phyloP scores from a whole-genome alignment of 345 rosid genomes.

The Citrus australasica region DNA sequence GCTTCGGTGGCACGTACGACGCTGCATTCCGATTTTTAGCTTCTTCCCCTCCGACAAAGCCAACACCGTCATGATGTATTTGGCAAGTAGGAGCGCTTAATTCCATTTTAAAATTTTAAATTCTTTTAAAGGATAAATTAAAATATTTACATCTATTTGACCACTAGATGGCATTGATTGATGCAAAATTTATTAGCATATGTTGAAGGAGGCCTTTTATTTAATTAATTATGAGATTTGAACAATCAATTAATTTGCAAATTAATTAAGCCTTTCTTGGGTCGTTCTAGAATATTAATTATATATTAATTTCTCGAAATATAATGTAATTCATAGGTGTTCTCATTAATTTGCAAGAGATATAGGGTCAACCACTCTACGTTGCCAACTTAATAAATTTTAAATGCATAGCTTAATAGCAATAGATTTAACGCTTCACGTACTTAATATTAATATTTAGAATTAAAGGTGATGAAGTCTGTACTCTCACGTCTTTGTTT shows the following conservation, averaged over 20 bases:
- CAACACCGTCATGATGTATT: constrained; percentile 13
- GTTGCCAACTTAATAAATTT: too few species aligned
- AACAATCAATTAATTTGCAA: neutral
- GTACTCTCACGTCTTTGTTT: too few species aligned
- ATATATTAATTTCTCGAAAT: neutral
- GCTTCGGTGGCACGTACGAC: constrained; percentile 14
- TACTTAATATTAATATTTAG: too few species aligned
- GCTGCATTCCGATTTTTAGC: neutral
- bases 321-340: neutral
- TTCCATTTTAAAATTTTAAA: neutral
- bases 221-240: neutral
- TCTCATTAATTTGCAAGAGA: neutral
- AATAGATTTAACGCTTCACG: too few species aligned
- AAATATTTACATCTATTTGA: neutral
- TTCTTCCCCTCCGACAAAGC: constrained; percentile 33
- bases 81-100: neutral
- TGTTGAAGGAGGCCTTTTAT: neutral
- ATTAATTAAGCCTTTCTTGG: too few species aligned
- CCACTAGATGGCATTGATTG: neutral
- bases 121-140: neutral
- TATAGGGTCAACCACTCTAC: neutral
- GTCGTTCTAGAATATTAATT: neutral
- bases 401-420: too few species aligned
- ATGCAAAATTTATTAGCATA: neutral
- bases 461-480: too few species aligned